Percentiles rank a stretch among this genome's conserved stretches.
These are phyloP conservation scores for Leptographium lundbergii DNA, from an alignment of 2,329 filamentous ascomycete genomes.

Conservation along the genomic window DNA sequence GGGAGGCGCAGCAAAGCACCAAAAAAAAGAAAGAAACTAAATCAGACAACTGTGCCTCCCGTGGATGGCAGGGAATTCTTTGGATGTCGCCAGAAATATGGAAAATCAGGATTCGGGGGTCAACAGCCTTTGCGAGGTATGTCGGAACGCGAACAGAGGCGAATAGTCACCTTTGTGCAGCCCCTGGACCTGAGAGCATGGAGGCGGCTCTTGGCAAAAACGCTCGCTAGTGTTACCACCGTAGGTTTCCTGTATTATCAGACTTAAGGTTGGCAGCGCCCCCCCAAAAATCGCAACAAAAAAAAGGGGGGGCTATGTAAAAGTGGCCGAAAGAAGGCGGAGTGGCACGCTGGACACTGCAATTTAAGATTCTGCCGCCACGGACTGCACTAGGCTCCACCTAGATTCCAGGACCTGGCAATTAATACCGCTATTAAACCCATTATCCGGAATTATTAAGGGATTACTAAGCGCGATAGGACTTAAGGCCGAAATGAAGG, in stretches of 20 bases:
- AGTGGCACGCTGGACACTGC: not conserved
- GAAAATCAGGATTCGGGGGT: not conserved
- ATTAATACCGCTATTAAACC: not conserved
- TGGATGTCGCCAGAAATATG: not conserved
- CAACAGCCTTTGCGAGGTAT: not conserved
- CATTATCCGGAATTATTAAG: too few species aligned
- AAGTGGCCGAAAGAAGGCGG: not conserved
- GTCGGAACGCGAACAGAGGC: not conserved
- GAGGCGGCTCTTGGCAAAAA: not conserved
- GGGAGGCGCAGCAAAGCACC: not conserved
- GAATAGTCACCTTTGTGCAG: not conserved
- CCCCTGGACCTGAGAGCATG: not conserved
- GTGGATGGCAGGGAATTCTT: not conserved
- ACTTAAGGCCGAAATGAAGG: not conserved
- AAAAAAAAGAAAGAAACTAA: not conserved
- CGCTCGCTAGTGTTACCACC: not conserved
- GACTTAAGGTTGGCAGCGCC: not conserved
- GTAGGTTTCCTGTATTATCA: not conserved
- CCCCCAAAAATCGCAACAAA: not conserved
- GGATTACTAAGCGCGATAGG: too few species aligned
- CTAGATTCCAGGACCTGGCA: not conserved
- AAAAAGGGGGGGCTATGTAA: not conserved
- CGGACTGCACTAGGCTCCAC: not conserved
- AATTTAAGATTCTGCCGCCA: not conserved
- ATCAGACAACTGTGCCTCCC: not conserved